Conservation (phyloP, 1,284 basidiomycete species). For the Trichosporon coremiiforme region DNA sequence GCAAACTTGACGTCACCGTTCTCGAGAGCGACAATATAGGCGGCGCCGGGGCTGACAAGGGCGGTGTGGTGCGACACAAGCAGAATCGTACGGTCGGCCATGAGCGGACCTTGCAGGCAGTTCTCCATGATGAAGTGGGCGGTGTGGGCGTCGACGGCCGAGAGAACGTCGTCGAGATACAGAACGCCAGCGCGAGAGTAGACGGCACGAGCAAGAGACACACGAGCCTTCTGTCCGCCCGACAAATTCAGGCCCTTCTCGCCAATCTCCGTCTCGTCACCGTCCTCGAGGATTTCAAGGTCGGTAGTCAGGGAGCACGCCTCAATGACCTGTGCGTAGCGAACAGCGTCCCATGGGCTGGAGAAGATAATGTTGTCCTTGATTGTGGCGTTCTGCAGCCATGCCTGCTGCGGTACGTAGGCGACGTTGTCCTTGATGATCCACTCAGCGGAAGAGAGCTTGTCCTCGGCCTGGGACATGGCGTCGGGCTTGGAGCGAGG, state of each 20-base stretch:
- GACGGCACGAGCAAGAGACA: conserved; percentile 83
- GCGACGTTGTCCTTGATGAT: conserved; percentile 70
- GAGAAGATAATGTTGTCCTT: conserved; percentile 93
- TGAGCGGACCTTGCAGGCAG: conserved; percentile 79
- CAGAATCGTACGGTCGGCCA: conserved; percentile 75
- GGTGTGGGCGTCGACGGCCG: conserved; percentile 76
- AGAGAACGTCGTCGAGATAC: conserved; percentile 73
- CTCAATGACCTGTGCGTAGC: conserved; percentile 76
- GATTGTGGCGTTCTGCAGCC: conserved; percentile 85
- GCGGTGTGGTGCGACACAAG: conserved; percentile 79
- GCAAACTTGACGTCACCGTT: conserved; percentile 76
- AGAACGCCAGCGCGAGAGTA: conserved; percentile 86
- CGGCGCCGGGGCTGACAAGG: conserved; percentile 50
- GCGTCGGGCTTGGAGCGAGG: conserved; percentile 80
- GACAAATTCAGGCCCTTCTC: conserved; percentile 72
- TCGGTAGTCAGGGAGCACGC: conserved; percentile 77
- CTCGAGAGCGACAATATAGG: conserved; percentile 68
- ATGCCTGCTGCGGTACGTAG: conserved; percentile 79
- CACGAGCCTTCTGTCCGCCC: conserved; percentile 93
- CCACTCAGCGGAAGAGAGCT: conserved; percentile 66
- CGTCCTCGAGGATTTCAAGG: conserved; percentile 87
- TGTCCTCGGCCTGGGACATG: conserved; percentile 63
- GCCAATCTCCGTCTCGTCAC: conserved; percentile 72
- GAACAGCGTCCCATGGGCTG: conserved; percentile 72
- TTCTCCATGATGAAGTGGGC: conserved; percentile 78